Percentiles rank a stretch among this genome's conserved stretches.
Evolutionary conservation across 2,329 filamentous ascomycete genomes (phyloP).

Genomic region (Lasiodiplodia citricola): DNA sequence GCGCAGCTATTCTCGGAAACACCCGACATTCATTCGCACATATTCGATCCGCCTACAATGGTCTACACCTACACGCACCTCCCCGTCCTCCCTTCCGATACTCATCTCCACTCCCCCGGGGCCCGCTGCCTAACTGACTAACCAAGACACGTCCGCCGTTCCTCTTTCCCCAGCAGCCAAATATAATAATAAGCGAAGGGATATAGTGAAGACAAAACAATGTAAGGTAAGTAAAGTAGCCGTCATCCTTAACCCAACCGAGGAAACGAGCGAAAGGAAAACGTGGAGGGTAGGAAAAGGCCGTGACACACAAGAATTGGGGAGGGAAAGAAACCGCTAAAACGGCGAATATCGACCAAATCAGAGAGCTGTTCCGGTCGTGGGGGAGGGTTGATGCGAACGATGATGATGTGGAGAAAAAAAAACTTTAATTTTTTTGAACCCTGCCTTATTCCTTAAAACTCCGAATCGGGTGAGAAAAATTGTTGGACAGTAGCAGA

Average conservation of each 20-base stretch:
- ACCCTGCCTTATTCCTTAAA: not conserved
- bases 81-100: not conserved
- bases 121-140: not conserved
- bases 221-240: not conserved
- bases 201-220: constrained; percentile 11
- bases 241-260: not conserved
- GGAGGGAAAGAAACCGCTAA: not conserved
- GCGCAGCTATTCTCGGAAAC: not conserved
- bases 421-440: constrained; percentile 1
- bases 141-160: not conserved
- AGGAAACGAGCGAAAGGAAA: not conserved
- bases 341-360: not conserved
- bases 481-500: not conserved
- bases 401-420: not conserved
- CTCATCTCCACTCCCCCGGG: not conserved
- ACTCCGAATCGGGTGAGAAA: not conserved
- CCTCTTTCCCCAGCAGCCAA: not conserved
- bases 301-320: not conserved
- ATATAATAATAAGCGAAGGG: constrained; percentile 8
- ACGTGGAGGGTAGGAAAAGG: not conserved
- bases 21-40: not conserved
- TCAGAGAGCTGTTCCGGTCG: not conserved
- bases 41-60: not conserved
- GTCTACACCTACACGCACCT: not conserved
- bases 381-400: not conserved